A percentile compares a stretch with the other conserved stretches of the same genome.
Evolutionary conservation across 805 yeast genomes (phyloP).

Genomic region (Torulaspora gathmanii): DNA sequence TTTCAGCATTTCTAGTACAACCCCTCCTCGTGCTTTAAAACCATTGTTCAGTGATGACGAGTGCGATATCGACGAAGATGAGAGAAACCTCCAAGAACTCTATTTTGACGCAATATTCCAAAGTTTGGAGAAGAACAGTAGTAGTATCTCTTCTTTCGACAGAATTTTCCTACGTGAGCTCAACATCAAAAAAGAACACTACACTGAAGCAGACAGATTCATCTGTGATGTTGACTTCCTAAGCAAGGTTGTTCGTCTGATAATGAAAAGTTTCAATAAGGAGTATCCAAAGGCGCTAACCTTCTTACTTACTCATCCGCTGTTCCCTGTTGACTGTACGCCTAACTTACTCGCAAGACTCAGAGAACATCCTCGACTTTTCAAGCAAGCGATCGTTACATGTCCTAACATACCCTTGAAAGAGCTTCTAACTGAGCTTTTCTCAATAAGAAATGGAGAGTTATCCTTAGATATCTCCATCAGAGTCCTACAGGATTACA

Average conservation of each 20-base stretch:
- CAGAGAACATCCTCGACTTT: constrained; percentile 53
- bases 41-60: constrained; percentile 22
- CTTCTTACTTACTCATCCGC: constrained; percentile 80
- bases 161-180: constrained; percentile 31
- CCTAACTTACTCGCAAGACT: constrained; percentile 51
- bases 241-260: constrained; percentile 41
- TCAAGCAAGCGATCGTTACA: constrained; percentile 77
- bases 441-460: constrained; percentile 52
- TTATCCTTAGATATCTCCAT: constrained; percentile 63
- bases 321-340: constrained; percentile 63
- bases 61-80: constrained; percentile 10
- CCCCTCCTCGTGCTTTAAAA: constrained; percentile 21
- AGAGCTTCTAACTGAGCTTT: constrained; percentile 61
- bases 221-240: constrained; percentile 55
- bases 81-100: constrained; percentile 12
- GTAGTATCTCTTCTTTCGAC: constrained; percentile 32
- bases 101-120: constrained; percentile 27
- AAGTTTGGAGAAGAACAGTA: constrained; percentile 22
- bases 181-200: constrained; percentile 44
- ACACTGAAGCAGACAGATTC: constrained; percentile 60
- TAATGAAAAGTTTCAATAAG: constrained; percentile 35
- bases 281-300: constrained; percentile 56
- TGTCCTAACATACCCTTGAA: constrained; percentile 62
- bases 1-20: constrained; percentile 18
- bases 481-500: constrained; percentile 62